A percentile compares a stretch with the other conserved stretches of the same genome.
Conservation (phyloP, 805 yeast species). For the Cyberlindnera galapagoensis region DNA sequence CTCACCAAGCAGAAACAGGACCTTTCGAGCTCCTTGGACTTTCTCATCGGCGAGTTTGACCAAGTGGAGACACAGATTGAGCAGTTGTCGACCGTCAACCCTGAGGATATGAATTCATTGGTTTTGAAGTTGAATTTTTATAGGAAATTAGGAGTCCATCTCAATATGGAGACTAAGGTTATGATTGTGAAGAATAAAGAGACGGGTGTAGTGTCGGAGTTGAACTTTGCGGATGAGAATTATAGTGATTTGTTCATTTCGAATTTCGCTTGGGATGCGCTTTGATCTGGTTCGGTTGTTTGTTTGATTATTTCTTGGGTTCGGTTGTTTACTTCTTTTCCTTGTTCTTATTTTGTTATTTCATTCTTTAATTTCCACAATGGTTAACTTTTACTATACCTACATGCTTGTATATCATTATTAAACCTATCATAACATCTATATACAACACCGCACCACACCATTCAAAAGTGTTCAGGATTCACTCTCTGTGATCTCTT, state of each 20-base stretch:
- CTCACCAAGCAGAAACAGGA: slow-evolving; percentile 37
- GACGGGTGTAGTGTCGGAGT: slow-evolving; percentile 39
- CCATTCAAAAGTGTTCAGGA: slow-evolving; percentile 38
- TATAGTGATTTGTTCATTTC: slow-evolving; percentile 65
- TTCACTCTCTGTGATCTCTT: slow-evolving; percentile 72
- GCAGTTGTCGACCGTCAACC: slow-evolving; percentile 22
- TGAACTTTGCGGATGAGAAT: slow-evolving; percentile 43
- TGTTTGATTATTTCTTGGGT: not conserved
- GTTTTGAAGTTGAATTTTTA: slow-evolving; percentile 54
- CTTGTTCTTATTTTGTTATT: slow-evolving; percentile 3
- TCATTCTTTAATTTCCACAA: not conserved
- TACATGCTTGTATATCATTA: slow-evolving; percentile 3
- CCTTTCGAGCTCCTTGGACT: slow-evolving; percentile 31
- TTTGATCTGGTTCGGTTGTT: slow-evolving; percentile 19
- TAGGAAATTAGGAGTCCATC: slow-evolving; percentile 51
- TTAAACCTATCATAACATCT: slow-evolving; percentile 4
- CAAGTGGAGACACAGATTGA: slow-evolving; percentile 29
- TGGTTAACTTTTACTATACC: not conserved
- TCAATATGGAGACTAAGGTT: slow-evolving; percentile 36
- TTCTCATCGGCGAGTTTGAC: slow-evolving; percentile 31
- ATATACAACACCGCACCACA: not conserved
- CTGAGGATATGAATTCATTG: no score
- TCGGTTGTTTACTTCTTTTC: not conserved
- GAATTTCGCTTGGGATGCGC: slow-evolving; percentile 72
- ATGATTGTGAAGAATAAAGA: slow-evolving; percentile 44